Conservation (phyloP, 2,329 filamentous ascomycete genomes). For the Alternaria ethzedia region DNA sequence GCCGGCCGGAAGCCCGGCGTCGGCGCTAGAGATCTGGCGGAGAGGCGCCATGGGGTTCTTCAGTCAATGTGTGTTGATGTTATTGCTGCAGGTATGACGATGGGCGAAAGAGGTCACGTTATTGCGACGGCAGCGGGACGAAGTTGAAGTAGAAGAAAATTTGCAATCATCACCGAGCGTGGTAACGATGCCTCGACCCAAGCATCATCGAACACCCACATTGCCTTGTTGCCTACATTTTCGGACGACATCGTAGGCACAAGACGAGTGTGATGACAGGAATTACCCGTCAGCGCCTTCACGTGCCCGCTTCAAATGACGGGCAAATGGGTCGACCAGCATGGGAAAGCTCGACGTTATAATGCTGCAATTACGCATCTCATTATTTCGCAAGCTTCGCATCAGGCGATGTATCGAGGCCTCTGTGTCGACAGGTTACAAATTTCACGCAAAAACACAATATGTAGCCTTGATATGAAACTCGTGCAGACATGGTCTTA, state of each 20-base stretch:
- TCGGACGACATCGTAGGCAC: not conserved
- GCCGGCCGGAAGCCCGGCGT: slow-evolving; percentile 38
- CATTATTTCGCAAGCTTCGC: not conserved
- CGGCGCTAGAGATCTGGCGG: slow-evolving; percentile 21
- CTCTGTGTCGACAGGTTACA: not conserved
- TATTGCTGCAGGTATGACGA: not conserved
- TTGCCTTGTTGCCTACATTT: not conserved
- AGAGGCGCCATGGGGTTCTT: slow-evolving; percentile 26
- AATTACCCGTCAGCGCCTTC: not conserved
- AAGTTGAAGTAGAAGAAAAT: not conserved
- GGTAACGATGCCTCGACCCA: not conserved
- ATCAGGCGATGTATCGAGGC: not conserved
- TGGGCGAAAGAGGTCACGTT: not conserved
- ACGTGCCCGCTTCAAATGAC: not conserved
- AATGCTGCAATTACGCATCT: not conserved
- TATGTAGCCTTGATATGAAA: slow-evolving; percentile 63
- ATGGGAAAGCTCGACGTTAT: not conserved
- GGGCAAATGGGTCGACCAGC: not conserved
- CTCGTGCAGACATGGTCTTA: slow-evolving; percentile 51
- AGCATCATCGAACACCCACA: not conserved
- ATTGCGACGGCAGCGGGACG: not conserved
- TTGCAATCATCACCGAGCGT: not conserved
- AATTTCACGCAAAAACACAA: slow-evolving; percentile 5
- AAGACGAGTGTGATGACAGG: not conserved
- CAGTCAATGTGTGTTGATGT: not conserved